Conservation (phyloP, 2,329 filamentous ascomycete genomes). For the Fusarium sp. region DNA sequence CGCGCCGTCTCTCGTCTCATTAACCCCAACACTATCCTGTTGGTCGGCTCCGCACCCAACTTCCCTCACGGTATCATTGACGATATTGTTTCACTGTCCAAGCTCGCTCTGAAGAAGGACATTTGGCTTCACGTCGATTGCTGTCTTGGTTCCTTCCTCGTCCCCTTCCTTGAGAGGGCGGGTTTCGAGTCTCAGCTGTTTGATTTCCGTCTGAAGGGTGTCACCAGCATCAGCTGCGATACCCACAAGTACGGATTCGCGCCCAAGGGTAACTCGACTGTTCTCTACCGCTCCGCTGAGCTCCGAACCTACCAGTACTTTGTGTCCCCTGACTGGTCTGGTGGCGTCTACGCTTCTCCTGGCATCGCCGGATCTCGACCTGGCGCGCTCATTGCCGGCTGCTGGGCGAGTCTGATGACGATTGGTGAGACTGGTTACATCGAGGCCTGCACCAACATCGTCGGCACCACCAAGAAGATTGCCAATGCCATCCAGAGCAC, state of each 20-base stretch:
- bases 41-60: slow-evolving; percentile 96
- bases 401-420: slow-evolving; percentile 92
- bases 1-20: slow-evolving; percentile 83
- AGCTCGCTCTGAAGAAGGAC: slow-evolving; percentile 81
- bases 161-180: slow-evolving; percentile 92
- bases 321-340: slow-evolving; percentile 92
- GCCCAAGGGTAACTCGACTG: slow-evolving; percentile 94
- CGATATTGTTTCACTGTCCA: slow-evolving; percentile 87
- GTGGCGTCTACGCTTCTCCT: slow-evolving; percentile 94
- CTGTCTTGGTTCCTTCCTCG: slow-evolving; percentile 94
- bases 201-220: slow-evolving; percentile 93
- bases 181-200: slow-evolving; percentile 91
- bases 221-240: slow-evolving; percentile 95
- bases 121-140: slow-evolving; percentile 96
- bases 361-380: slow-evolving; percentile 92
- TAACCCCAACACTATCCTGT: slow-evolving; percentile 92
- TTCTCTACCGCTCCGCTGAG: slow-evolving; percentile 85
- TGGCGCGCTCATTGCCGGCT: slow-evolving; percentile 93
- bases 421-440: slow-evolving; percentile 91
- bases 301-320: slow-evolving; percentile 96
- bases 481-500: slow-evolving; percentile 78
- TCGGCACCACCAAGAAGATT: slow-evolving; percentile 87
- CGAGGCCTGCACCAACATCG: slow-evolving; percentile 86
- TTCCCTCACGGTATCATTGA: slow-evolving; percentile 99
- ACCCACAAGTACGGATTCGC: slow-evolving; percentile 99